Evolutionary conservation across 2,329 filamentous ascomycete species (phyloP).

Genomic region (Colletotrichum shisoi): DNA sequence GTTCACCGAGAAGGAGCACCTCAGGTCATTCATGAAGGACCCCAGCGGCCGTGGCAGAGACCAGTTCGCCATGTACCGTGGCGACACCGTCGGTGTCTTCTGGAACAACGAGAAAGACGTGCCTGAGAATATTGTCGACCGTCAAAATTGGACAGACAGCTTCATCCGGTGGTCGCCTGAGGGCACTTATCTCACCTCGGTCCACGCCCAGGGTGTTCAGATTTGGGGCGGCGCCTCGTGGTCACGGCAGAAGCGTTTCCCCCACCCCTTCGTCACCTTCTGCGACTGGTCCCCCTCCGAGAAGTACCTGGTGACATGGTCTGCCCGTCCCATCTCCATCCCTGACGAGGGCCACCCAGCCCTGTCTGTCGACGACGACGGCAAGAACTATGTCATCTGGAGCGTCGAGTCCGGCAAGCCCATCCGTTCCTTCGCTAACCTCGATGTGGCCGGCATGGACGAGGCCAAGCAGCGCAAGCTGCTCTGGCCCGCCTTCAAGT

Average conservation of each 20-base stretch:
- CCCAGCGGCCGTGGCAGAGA: constrained; percentile 81
- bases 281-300: constrained; percentile 95
- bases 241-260: constrained; percentile 90
- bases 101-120: constrained; percentile 97
- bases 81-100: constrained; percentile 90
- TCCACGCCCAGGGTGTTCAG: constrained; percentile 95
- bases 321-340: constrained; percentile 88
- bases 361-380: constrained; percentile 91
- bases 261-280: constrained; percentile 93
- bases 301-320: constrained; percentile 96
- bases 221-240: constrained; percentile 93
- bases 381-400: constrained; percentile 99
- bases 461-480: constrained; percentile 79
- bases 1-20: constrained; percentile 91
- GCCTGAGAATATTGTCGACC: constrained; percentile 88
- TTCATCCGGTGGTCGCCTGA: constrained; percentile 98
- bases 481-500: constrained; percentile 99
- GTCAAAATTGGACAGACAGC: constrained; percentile 95
- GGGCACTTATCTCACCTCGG: constrained; percentile 91
- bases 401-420: constrained; percentile 89
- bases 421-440: constrained; percentile 89
- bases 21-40: constrained; percentile 92
- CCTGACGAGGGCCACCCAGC: constrained; percentile 85
- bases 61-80: constrained; percentile 93
- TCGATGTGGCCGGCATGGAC: constrained; percentile 74